These are phyloP conservation scores for Haematococcus sp. DNA, from an alignment of 139 green algal genomes.

Conservation along the genomic window DNA sequence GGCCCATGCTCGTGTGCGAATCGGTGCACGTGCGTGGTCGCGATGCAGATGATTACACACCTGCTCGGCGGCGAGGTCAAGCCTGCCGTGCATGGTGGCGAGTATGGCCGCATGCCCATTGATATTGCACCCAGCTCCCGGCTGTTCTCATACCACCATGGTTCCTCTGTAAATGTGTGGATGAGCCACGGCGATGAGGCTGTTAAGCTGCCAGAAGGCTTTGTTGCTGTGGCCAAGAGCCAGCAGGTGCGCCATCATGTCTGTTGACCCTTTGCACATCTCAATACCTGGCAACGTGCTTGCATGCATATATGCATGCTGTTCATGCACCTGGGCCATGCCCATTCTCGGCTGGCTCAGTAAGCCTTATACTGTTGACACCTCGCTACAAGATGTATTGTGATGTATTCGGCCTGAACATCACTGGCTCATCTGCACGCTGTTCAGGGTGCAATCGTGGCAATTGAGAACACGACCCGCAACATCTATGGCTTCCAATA, in stretches of 20 bases:
- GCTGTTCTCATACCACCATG: conserved; percentile 63
- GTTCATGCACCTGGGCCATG: not conserved
- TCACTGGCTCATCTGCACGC: not conserved
- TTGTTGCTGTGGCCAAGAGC: conserved; percentile 74
- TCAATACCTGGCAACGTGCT: not conserved
- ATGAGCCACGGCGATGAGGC: conserved; percentile 98
- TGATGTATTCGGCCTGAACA: too few species aligned
- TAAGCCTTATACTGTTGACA: too few species aligned
- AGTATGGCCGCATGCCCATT: conserved; percentile 97
- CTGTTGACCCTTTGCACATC: not conserved
- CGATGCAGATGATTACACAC: conserved; percentile 40
- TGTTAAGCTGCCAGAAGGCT: conserved; percentile 84
- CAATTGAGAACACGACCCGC: conserved; percentile 78
- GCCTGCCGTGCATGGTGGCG: conserved; percentile 63
- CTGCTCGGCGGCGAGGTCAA: conserved; percentile 82
- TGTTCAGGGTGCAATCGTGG: conserved; percentile 86
- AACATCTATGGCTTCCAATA: conserved; percentile 94
- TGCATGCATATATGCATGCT: too few species aligned
- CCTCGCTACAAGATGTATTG: too few species aligned
- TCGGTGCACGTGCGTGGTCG: not conserved
- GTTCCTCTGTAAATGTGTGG: conserved; percentile 79
- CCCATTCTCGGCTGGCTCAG: too few species aligned
- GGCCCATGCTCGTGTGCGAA: not conserved
- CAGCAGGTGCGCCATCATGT: conserved; percentile 52
- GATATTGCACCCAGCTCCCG: conserved; percentile 49